Conservation (phyloP, 495 filamentous ascomycete species). For the Lasiosphaeris hirsuta region DNA sequence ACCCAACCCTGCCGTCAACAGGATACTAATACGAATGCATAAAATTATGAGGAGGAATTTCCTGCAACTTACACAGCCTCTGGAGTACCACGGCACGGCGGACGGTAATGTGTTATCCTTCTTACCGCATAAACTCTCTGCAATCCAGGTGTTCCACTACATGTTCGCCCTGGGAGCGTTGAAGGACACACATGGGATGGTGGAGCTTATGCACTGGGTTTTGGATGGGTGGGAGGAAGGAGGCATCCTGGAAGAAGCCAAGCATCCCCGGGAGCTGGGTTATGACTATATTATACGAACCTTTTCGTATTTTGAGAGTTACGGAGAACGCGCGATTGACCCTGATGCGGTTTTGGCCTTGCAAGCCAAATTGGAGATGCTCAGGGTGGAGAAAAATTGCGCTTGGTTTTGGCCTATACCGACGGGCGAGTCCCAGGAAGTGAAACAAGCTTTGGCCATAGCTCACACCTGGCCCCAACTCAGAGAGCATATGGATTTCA, state of each 20-base stretch:
- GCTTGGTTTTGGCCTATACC: constrained; percentile 26
- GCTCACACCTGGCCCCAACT: not conserved
- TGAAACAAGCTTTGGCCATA: not conserved
- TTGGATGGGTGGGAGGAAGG: constrained; percentile 30
- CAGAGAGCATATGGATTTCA: not conserved
- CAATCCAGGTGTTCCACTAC: constrained; percentile 33
- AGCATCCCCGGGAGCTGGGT: constrained; percentile 23
- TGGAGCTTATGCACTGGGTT: constrained; percentile 38
- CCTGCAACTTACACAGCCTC: no score
- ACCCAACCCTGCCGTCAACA: not conserved
- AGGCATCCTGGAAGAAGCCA: constrained; percentile 33
- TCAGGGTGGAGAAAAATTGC: constrained; percentile 15
- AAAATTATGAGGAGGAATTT: no score
- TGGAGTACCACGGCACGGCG: no score
- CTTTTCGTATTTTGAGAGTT: constrained; percentile 33
- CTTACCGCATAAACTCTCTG: constrained; percentile 24
- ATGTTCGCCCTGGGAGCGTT: constrained; percentile 38
- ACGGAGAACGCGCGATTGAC: constrained; percentile 24
- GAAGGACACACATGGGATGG: constrained; percentile 33
- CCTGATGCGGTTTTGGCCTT: constrained; percentile 24
- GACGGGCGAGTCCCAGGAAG: not conserved
- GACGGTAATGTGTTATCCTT: not conserved
- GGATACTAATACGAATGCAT: not conserved
- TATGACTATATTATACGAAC: constrained; percentile 29
- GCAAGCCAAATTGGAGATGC: constrained; percentile 18